These are phyloP conservation scores for Serendipita sp. DNA, from an alignment of 768 basidiomycete genomes.

Conservation along the genomic window DNA sequence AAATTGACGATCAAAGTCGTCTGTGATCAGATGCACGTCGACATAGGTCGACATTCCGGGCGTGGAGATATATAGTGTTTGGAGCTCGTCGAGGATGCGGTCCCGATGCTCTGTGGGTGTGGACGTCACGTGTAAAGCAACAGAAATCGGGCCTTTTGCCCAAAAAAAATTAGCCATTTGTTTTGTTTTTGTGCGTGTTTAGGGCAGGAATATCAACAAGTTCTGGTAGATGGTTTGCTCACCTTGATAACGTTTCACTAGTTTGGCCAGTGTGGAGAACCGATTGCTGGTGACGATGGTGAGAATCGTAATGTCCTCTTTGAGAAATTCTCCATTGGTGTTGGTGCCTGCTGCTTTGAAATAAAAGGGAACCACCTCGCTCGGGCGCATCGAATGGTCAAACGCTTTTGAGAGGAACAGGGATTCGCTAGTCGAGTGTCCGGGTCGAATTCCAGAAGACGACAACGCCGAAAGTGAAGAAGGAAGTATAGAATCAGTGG, in stretches of 20 bases:
- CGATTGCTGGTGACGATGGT: constrained; percentile 72
- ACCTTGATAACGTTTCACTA: constrained; percentile 73
- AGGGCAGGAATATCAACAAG: too few species aligned
- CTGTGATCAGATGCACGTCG: constrained; percentile 76
- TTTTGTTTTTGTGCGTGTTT: constrained; percentile 19
- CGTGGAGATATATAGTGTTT: constrained; percentile 49
- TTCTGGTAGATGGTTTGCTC: too few species aligned
- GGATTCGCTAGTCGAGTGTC: not conserved
- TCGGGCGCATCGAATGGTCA: constrained; percentile 38
- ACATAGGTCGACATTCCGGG: constrained; percentile 51
- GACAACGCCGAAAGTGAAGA: too few species aligned
- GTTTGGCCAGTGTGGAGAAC: constrained; percentile 50
- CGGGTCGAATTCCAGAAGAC: too few species aligned
- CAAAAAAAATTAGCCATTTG: constrained; percentile 57
- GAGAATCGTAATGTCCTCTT: constrained; percentile 67
- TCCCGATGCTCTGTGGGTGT: constrained; percentile 18
- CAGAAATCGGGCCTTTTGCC: constrained; percentile 66
- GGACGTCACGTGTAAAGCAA: constrained; percentile 59
- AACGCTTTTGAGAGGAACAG: not conserved
- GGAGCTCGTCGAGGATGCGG: constrained; percentile 43
- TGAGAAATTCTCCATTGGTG: constrained; percentile 23
- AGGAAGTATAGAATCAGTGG: not conserved
- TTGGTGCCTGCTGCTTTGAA: constrained; percentile 41
- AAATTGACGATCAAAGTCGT: constrained; percentile 61
- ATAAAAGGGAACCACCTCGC: constrained; percentile 66